phyloP scores from a whole-genome alignment of 345 rosid species.

The Reutealis trisperma region DNA sequence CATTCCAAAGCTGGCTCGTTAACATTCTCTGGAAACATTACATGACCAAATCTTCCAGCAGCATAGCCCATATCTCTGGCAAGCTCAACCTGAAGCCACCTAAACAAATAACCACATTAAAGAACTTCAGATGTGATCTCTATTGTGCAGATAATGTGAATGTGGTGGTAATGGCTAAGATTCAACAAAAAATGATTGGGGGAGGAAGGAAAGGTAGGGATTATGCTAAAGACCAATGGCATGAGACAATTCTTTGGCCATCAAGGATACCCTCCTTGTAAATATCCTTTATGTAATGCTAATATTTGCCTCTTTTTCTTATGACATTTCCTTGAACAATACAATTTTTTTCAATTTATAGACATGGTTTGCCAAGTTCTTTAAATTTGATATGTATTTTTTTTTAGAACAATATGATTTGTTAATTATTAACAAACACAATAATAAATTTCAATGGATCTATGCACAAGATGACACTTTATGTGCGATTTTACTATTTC shows the following conservation, averaged over 20 bases:
- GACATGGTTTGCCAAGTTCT: not conserved
- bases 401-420: not conserved
- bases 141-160: constrained; percentile 2
- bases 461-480: not conserved
- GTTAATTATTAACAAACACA: not conserved
- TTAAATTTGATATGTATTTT: not conserved
- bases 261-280: not conserved
- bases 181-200: constrained; percentile 1
- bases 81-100: constrained; percentile 95
- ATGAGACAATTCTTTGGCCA: not conserved
- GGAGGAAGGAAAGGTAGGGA: not conserved
- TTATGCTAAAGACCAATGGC: not conserved
- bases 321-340: not conserved
- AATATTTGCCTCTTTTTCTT: constrained; percentile 1
- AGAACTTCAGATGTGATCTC: constrained; percentile 43
- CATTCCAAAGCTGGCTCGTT: constrained; percentile 90
- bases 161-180: not conserved
- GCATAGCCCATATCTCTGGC: constrained; percentile 97
- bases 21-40: constrained; percentile 99
- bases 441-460: not conserved
- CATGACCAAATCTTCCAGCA: constrained; percentile 96
- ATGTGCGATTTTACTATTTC: not conserved
- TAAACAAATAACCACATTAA: constrained; percentile 58
- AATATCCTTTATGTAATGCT: not conserved
- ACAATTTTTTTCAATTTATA: not conserved